Evolutionary conservation across 139 green algal species (phyloP), one percentile per base, ranked within the genome.

Genomic region (Coelastrella sp.): DNA sequence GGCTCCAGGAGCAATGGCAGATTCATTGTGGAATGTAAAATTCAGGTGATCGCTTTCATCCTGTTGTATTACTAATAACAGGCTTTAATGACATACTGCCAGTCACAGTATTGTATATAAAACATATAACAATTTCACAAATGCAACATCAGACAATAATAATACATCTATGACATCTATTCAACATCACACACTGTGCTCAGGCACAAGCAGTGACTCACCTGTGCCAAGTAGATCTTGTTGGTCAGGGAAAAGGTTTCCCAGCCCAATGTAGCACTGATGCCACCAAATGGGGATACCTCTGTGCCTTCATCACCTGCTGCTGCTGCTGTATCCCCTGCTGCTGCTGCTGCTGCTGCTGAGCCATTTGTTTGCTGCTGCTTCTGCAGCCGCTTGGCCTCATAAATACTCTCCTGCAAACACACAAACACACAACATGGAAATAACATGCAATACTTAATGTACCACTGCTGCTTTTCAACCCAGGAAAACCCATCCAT

Each of bases 211-310:
- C 35, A 49, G 35, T 49, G 35, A 49, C 95, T 92, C 25, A 95
- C 93, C 85, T 96, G 91, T 25, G 65, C 72, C 87, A 94, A 88
- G 94, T 93, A 98, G 65, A 95, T 74, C 27, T 91, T 91, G 14
- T 93, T 90, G 49, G 97, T 88, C 84, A 96, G 87, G 68, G 95
- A 89, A 92, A 99, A 97, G 9, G 92, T 95, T 75, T 97, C 94
- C 94, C 93, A 97, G 68, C 95, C 93, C 94, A 98, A 92, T n/a
- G 94, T 98, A 63, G 94, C 90, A 70, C 86, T 91, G 66, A 99
- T 94, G 83, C 78, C 78, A 0, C 91, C 90, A 89, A 98, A 98
- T 0, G 96, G 95, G 0, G 96, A 98, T 6, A 86, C 24, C 4
- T 79, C 63, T 15, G 88, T 49, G 17, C 20, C 74, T 6, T 72